phyloP scores from a whole-genome alignment of 2,329 filamentous ascomycete species.

The Stagonosporopsis chrysanthemi region DNA sequence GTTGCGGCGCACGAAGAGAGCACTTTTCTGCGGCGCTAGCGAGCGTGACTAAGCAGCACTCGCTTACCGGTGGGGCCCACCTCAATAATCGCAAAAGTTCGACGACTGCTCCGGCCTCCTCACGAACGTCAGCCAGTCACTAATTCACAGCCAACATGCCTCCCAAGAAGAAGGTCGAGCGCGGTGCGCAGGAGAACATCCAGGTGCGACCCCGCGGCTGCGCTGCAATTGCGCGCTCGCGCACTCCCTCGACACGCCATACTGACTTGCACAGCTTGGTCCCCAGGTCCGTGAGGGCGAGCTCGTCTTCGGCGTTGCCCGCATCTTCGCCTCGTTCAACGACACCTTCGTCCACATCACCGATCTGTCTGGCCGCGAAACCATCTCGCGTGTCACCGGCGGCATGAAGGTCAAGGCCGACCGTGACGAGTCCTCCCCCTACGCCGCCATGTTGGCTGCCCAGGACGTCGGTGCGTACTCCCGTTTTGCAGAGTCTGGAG shows the following conservation, averaged over 20 bases:
- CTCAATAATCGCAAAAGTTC: constrained; percentile 29
- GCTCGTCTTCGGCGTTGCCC: constrained; percentile 97
- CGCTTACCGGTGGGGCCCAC: constrained; percentile 21
- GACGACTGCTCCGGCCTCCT: constrained; percentile 17
- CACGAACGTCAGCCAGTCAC: constrained; percentile 41
- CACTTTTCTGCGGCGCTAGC: constrained; percentile 28
- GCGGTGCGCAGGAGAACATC: constrained; percentile 91
- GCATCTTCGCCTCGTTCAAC: constrained; percentile 87
- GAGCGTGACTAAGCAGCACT: constrained; percentile 18
- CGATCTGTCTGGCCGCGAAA: constrained; percentile 98
- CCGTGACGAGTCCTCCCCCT: constrained; percentile 99
- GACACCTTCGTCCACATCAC: constrained; percentile 88
- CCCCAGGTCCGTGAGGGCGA: constrained; percentile 97
- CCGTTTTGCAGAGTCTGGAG: background rate
- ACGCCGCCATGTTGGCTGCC: constrained; percentile 99
- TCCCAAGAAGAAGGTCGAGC: constrained; percentile 84
- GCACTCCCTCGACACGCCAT: background rate
- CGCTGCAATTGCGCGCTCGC: background rate
- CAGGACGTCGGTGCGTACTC: constrained; percentile 69
- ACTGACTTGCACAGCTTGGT: constrained; percentile 65
- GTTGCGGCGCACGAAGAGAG: constrained; percentile 25
- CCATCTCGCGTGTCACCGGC: constrained; percentile 99
- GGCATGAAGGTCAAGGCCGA: constrained; percentile 99
- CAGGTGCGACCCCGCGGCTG: constrained; percentile 25
- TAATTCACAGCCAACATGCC: constrained; percentile 68